Evolutionary conservation across 2,329 filamentous ascomycete species (phyloP), one percentile per base, ranked within the genome.

Genomic region (Pseudogymnoascus sp.): DNA sequence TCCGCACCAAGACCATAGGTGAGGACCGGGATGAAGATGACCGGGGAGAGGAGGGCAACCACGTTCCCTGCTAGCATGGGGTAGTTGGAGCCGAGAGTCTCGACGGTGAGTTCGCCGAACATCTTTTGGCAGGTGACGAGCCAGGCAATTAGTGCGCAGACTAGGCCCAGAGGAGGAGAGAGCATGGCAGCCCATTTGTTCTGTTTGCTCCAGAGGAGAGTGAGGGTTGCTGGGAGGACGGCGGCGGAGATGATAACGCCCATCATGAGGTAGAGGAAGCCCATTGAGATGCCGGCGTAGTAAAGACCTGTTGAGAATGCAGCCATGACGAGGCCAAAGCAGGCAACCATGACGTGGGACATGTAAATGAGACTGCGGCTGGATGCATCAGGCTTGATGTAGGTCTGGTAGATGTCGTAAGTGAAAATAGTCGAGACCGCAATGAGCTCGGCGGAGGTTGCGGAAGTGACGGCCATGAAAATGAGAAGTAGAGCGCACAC

Each of bases 61-160:
- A 96, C 90, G 68, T 96, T 96, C 33, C 91, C 91, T 1, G 89
- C 91, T 21, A 96, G 78, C 91, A 96, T 96, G 11, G 91, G 90
- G 66, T 90, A 84, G 75, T 96, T 96, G n/a, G 86, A 83, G 1
- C 93, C 93, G 0, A 91, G 93, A 68, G 88, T 90, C 0, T 77
- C 81, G 41, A 96, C 89, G 49, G 81, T 84, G 25, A 96, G 81
- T 1, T 77, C 75, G 18, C 88, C 89, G 69, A 85, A 89, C 69
- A 90, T 75, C 67, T 83, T 86, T 69, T 87, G 85, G 4, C 89
- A 83, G 0, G 89, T 91, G 4, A 92, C 89, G 3, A 93, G 83
- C 90, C 90, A 93, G 21, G 88, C 88, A 64, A 87, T 85, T 18
- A 93, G 76, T 0, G 88, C 85, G 67, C 86, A 86, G 21, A 77